Percentiles rank a stretch among this genome's conserved stretches.
phyloP scores from a whole-genome alignment of 164 flowering plant species.

The Saururus chinensis region DNA sequence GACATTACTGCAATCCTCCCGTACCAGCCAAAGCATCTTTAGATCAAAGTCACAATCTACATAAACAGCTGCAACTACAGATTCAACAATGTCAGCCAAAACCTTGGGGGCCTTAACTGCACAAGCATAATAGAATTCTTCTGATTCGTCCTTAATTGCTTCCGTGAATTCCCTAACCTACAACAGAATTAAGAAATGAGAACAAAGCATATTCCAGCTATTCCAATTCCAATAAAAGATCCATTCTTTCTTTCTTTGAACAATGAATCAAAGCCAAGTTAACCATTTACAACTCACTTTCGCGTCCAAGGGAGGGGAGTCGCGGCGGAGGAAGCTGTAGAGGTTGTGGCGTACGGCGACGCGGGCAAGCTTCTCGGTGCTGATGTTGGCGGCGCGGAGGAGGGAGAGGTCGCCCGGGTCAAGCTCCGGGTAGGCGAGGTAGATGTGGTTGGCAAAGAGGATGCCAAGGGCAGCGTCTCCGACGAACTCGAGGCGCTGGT shows the following conservation, averaged over 20 bases:
- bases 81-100: slow-evolving; percentile 82
- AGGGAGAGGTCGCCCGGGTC: slow-evolving; percentile 17
- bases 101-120: slow-evolving; percentile 75
- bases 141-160: slow-evolving; percentile 37
- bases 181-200: too few species aligned
- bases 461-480: slow-evolving; percentile 22
- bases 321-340: slow-evolving; percentile 39
- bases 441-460: slow-evolving; percentile 17
- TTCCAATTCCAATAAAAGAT: too few species aligned
- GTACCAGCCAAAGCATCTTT: slow-evolving; percentile 54
- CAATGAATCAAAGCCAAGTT: background rate
- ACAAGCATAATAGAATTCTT: slow-evolving; percentile 34
- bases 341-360: slow-evolving; percentile 26
- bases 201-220: too few species aligned
- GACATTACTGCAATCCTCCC: background rate
- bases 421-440: slow-evolving; percentile 14
- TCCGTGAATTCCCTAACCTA: slow-evolving; percentile 54
- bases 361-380: slow-evolving; percentile 28
- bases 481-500: slow-evolving; percentile 22
- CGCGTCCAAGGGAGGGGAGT: slow-evolving; percentile 32
- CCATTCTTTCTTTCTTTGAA: too few species aligned
- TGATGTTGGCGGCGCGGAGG: slow-evolving; percentile 23
- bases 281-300: slow-evolving; percentile 22
- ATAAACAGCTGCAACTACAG: slow-evolving; percentile 74
- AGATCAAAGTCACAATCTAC: slow-evolving; percentile 53